Evolutionary conservation across 164 flowering plant genomes (phyloP).

Genomic region (Protea cynaroides): DNA sequence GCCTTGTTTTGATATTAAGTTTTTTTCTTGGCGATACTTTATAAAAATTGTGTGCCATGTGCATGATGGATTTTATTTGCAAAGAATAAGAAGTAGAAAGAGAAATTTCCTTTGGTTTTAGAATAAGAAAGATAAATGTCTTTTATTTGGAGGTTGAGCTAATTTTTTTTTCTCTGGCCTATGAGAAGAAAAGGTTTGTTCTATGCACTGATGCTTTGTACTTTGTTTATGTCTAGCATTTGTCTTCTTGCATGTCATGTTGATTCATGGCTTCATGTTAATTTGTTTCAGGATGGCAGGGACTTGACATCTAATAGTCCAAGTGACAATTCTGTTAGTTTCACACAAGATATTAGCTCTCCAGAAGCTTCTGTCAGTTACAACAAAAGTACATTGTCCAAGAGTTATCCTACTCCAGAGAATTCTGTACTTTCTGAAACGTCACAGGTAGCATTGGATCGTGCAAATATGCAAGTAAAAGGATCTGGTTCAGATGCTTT

Average conservation of each 20-base stretch:
- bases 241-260: neutral
- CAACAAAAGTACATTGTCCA: constrained; percentile 9
- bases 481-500: constrained; percentile 31
- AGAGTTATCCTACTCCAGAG: constrained; percentile 11
- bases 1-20: too few relatives aligned
- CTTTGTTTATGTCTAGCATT: neutral
- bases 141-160: neutral
- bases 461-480: constrained; percentile 32
- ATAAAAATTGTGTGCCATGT: too few relatives aligned
- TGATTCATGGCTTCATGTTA: constrained; percentile 6
- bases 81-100: too few relatives aligned
- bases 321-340: constrained; percentile 29
- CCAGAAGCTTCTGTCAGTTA: constrained; percentile 19
- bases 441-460: constrained; percentile 28
- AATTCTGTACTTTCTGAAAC: constrained; percentile 13
- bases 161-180: neutral
- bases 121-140: neutral
- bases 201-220: neutral
- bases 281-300: constrained; percentile 29
- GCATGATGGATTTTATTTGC: too few relatives aligned
- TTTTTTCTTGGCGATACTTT: too few relatives aligned
- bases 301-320: constrained; percentile 30
- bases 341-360: constrained; percentile 27
- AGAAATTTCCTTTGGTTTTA: too few relatives aligned
- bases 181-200: neutral